Percentiles rank a stretch among this genome's conserved stretches.
These are phyloP conservation scores for Plenodomus tracheiphilus DNA, from an alignment of 2,329 filamentous ascomycete genomes.

Conservation along the genomic window DNA sequence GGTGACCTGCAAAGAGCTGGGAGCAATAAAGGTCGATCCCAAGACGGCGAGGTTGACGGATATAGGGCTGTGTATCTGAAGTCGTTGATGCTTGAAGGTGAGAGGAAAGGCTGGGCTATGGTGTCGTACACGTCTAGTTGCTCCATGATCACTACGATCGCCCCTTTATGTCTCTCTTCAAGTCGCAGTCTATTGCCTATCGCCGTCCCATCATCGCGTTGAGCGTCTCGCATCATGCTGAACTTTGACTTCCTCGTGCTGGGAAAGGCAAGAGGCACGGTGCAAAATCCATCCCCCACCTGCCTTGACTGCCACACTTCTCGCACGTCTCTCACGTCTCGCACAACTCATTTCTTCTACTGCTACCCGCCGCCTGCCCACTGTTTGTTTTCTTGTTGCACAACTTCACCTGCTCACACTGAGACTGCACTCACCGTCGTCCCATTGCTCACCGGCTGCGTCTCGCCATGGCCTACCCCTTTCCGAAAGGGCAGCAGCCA, in stretches of 20 bases:
- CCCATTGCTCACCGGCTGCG: background rate
- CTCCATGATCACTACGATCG: too few relatives aligned
- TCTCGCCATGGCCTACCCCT: slow-evolving; percentile 15
- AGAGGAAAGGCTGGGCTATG: too few relatives aligned
- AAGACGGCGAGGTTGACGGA: too few relatives aligned
- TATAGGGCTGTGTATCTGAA: too few relatives aligned
- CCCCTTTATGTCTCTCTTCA: background rate
- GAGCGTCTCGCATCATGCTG: too few relatives aligned
- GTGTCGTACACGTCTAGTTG: too few relatives aligned
- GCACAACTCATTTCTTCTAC: background rate
- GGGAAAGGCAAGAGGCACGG: slow-evolving; percentile 13
- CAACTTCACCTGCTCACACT: background rate
- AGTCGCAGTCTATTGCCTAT: background rate
- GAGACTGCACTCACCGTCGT: background rate
- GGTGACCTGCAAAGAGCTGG: too few relatives aligned
- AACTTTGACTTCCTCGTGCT: slow-evolving; percentile 17
- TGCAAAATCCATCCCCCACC: slow-evolving; percentile 11
- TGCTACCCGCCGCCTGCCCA: background rate
- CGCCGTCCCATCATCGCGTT: background rate
- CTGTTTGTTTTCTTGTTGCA: background rate
- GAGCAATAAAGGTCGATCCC: too few relatives aligned
- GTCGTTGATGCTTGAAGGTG: too few relatives aligned
- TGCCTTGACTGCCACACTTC: background rate
- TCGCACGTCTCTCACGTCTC: too few relatives aligned
- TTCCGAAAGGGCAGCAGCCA: slow-evolving; percentile 9